Percentiles rank a stretch among this genome's conserved stretches.
phyloP scores from a whole-genome alignment of 805 yeast species.

The Ogataea ganodermae region DNA sequence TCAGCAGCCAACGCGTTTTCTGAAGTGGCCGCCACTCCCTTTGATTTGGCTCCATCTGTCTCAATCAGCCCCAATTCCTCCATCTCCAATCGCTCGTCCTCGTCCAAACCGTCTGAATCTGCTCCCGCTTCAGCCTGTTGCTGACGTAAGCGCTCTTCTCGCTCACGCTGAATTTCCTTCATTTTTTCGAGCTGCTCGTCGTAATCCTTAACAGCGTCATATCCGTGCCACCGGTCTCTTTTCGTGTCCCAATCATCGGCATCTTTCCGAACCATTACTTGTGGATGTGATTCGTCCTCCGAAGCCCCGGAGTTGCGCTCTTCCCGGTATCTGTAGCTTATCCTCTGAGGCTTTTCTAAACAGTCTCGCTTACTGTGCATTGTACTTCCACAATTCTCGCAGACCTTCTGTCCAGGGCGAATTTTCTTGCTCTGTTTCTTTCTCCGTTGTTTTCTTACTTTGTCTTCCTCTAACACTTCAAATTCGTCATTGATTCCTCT shows the following conservation, averaged over 20 bases:
- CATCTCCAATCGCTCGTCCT: conserved; percentile 47
- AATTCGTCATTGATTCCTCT: conserved; percentile 55
- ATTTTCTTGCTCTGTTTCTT: conserved; percentile 1
- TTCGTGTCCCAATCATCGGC: conserved; percentile 63
- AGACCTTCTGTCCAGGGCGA: conserved; percentile 37
- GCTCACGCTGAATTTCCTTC: conserved; percentile 48
- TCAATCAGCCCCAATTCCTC: conserved; percentile 40
- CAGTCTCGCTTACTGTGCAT: conserved; percentile 56
- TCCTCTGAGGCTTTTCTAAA: conserved; percentile 54
- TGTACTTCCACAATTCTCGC: conserved; percentile 60
- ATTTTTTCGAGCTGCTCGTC: conserved; percentile 49
- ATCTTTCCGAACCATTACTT: conserved; percentile 25
- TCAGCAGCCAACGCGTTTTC: conserved; percentile 18
- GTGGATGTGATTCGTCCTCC: conserved; percentile 10
- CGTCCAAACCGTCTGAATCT: conserved; percentile 29
- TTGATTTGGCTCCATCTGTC: conserved; percentile 17
- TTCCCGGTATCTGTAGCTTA: conserved; percentile 35
- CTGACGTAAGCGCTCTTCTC: conserved; percentile 33
- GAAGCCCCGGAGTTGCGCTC: not conserved
- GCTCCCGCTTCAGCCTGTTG: conserved; percentile 11
- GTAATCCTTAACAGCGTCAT: conserved; percentile 60
- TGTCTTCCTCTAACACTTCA: conserved; percentile 23
- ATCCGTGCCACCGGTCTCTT: conserved; percentile 83
- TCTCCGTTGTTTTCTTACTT: conserved; percentile 7
- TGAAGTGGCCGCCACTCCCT: not conserved